Evolutionary conservation across 2,329 filamentous ascomycete genomes (phyloP), one percentile per base, ranked within the genome.

Genomic region (Cladophialophora exuberans): DNA sequence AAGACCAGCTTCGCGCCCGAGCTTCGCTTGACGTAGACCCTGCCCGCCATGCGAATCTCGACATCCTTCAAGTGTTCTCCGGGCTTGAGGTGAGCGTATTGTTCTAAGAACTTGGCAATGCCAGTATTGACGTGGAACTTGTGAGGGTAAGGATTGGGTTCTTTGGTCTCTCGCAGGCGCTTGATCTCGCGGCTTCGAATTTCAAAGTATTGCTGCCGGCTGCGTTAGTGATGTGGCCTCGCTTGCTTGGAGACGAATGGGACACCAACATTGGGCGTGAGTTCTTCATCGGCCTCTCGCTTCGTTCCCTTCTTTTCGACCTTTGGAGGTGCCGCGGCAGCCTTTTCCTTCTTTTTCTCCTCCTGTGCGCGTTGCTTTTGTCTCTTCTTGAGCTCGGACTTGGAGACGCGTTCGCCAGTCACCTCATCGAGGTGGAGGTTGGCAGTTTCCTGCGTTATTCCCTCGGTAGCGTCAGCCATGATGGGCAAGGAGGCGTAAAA

Each of bases 361-460:
- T 95, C 91, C 74, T 83, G 85, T 73, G 93, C 84, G 64, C 93
- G 87, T 70, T 87, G 82, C 89, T 99, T 99, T 79, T 92, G 84
- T 68, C 93, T 86, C 79, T 90, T 93, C 90, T 99, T 99, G 73
- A 97, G 80, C 77, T 92, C 87, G 13, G 85, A 84, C 85, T 92
- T 92, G 77, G 88, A 92, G 51, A 86, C 80, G 68, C 74, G 86
- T 78, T 99, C 94, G 67, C 94, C 94, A 11, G 94, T 97, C 62
- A 92, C 90, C 69, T 95, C 90, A 73, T 99, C 94, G 46, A 94
- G 83, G 73, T 92, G 83, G 65, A 96, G 81, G 76, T 93, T 90
- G 68, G 69, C 73, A 52, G 62, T 64, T 61, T 69, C 72, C 62
- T 76, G 72, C 61, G 80, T 78, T 7, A 61, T 45, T 62, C 75